Conservation (phyloP, 768 basidiomycete genomes). For the Aureoboletus auriporus region DNA sequence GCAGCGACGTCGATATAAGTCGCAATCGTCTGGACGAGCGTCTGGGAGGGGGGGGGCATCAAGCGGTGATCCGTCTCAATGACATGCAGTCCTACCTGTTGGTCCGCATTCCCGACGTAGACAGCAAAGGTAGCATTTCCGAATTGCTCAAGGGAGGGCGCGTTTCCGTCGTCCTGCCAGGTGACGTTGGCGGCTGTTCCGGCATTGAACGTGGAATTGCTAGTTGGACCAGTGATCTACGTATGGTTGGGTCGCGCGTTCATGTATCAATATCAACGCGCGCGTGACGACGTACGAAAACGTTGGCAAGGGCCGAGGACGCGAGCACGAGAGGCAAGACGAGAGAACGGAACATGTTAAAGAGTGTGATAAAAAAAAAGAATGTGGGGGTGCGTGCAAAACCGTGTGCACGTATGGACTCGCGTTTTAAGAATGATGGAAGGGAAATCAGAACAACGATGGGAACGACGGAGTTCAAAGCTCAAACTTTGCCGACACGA, state of each 20-base stretch:
- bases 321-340: slow-evolving; percentile 49
- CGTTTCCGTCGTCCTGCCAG: slow-evolving; percentile 55
- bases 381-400: slow-evolving; percentile 17
- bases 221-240: slow-evolving; percentile 58
- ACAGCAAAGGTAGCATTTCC: slow-evolving; percentile 52
- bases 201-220: slow-evolving; percentile 43
- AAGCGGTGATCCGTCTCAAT: too few species aligned
- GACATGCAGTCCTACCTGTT: slow-evolving; percentile 45
- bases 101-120: slow-evolving; percentile 55
- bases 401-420: background rate
- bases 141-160: slow-evolving; percentile 49
- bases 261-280: background rate
- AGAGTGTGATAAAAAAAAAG: slow-evolving; percentile 24
- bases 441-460: background rate
- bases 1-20: slow-evolving; percentile 49
- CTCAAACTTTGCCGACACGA: background rate
- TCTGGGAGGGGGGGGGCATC: slow-evolving; percentile 34
- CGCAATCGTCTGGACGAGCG: slow-evolving; percentile 50
- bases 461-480: slow-evolving; percentile 32
- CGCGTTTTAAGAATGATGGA: background rate
- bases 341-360: slow-evolving; percentile 48
- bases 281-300: slow-evolving; percentile 44
- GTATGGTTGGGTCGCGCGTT: background rate
- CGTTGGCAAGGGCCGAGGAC: slow-evolving; percentile 49
- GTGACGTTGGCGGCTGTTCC: slow-evolving; percentile 46